Base-by-base conservation (phyloP, 1,284 basidiomycete species). In the Fomitopsis schrenkii region DNA sequence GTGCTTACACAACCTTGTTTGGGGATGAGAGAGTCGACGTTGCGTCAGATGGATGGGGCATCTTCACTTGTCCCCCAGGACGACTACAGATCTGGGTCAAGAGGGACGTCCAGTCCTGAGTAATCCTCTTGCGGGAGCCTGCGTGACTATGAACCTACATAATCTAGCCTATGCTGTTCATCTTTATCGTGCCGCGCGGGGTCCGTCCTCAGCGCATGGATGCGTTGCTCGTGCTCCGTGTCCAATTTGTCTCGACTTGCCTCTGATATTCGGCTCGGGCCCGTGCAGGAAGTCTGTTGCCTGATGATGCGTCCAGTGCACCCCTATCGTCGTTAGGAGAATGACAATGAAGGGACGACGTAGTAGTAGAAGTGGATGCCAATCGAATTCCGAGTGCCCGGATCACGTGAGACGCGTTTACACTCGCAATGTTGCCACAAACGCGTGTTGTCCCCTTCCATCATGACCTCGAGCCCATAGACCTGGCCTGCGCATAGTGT, bases 51-150 rank as follows among this genome's bases (percentile, higher is more conserved):
- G 89, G 88, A 12, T 85, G 82, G 83, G 88, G 83, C 0, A 66
- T 66, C 15, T 90, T 90, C 69, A 78, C 80, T 54, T 87, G 85
- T 68, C 76, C 77, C 12, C 73, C 76, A 3, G 80, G 79, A 41
- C 71, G 72, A 35, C 77, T 88, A 6, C 79, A 87, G 66, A 81
- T 90, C 6, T 90, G 88, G 88, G 72, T 84, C 2, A 61, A 45
- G 56, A 58, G 28, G 2, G 64, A 28, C 15, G 9, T 8, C 26
- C 3, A 17, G 19, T 8, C 45, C 28, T 30, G 30, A 30, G 48
- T 8, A 36, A 12, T 19, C 8, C 15, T 42, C 41, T 42, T 19
- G 12, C 22, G 22, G 22, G 22, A 22, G 22, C 22, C 22, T 22
- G 22, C 22, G 22, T 22, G 22, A 22, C 22, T 22, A 22, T 22